A percentile compares a stretch with the other conserved stretches of the same genome.
Conservation (phyloP, 2,329 filamentous ascomycete genomes). For the Fusarium staphyleae region DNA sequence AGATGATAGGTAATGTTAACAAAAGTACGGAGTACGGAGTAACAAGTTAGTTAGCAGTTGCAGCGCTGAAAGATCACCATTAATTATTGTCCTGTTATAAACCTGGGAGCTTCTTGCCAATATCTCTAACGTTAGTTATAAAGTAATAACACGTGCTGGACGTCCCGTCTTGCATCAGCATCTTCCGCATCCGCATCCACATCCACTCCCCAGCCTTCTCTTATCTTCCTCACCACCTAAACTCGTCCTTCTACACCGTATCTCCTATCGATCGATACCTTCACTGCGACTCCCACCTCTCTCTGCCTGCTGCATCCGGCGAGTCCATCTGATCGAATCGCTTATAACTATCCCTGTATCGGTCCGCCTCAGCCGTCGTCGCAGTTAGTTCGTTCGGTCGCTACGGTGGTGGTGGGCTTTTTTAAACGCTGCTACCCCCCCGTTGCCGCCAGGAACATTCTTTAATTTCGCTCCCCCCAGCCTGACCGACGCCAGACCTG, state of each 20-base stretch:
- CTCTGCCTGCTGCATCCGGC: slow-evolving; percentile 29
- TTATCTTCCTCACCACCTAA: slow-evolving; percentile 23
- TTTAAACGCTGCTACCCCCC: slow-evolving; percentile 14
- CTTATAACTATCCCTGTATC: slow-evolving; percentile 31
- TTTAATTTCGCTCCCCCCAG: slow-evolving; percentile 40
- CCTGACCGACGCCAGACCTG: slow-evolving; percentile 38
- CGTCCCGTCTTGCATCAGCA: slow-evolving; percentile 21
- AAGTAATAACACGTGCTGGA: slow-evolving; percentile 26
- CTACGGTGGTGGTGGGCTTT: slow-evolving; percentile 24
- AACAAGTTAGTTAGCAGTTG: too few species aligned
- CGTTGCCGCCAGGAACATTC: slow-evolving; percentile 36
- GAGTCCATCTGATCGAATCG: slow-evolving; percentile 29
- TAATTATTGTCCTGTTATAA: too few species aligned
- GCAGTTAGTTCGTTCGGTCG: slow-evolving; percentile 3
- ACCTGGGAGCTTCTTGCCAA: too few species aligned
- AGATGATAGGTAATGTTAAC: too few species aligned
- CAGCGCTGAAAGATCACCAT: too few species aligned
- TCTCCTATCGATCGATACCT: background rate
- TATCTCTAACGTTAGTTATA: too few species aligned
- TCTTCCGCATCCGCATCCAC: slow-evolving; percentile 27
- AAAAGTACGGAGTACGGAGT: too few species aligned
- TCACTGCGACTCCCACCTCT: slow-evolving; percentile 19
- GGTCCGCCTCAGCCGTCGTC: slow-evolving; percentile 26
- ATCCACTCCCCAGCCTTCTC: slow-evolving; percentile 21
- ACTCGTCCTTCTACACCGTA: slow-evolving; percentile 21